Evolutionary conservation across 2,329 filamentous ascomycete genomes (phyloP).

Genomic region (Calonectria montana): DNA sequence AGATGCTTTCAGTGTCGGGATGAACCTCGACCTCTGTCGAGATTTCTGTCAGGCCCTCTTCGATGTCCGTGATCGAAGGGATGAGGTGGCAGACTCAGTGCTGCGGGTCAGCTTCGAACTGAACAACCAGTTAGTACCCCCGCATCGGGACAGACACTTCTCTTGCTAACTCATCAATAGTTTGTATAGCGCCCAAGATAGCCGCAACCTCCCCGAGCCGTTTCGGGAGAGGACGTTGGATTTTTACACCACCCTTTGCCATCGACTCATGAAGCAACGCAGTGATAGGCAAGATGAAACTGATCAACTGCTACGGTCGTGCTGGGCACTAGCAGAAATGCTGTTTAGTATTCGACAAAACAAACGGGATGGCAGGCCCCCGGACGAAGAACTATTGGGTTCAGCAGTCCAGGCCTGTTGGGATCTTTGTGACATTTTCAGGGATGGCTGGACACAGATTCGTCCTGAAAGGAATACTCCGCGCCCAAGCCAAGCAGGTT

Average conservation of each 20-base stretch:
- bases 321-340: slow-evolving; percentile 93
- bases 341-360: slow-evolving; percentile 91
- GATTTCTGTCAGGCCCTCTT: slow-evolving; percentile 95
- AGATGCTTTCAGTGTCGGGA: slow-evolving; percentile 73
- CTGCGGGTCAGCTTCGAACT: slow-evolving; percentile 93
- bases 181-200: slow-evolving; percentile 90
- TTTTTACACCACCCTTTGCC: slow-evolving; percentile 94
- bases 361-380: slow-evolving; percentile 75
- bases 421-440: slow-evolving; percentile 94
- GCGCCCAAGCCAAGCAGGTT: slow-evolving; percentile 80
- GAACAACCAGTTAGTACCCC: slow-evolving; percentile 79
- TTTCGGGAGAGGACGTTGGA: slow-evolving; percentile 92
- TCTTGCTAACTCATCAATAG: slow-evolving; percentile 51
- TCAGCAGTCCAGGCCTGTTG: slow-evolving; percentile 94
- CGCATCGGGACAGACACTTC: neutral
- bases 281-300: slow-evolving; percentile 83
- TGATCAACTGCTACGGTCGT: slow-evolving; percentile 84
- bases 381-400: slow-evolving; percentile 86
- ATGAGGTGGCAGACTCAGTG: slow-evolving; percentile 86
- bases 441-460: slow-evolving; percentile 90
- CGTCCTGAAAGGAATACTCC: slow-evolving; percentile 89
- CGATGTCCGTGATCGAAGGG: slow-evolving; percentile 81
- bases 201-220: slow-evolving; percentile 80
- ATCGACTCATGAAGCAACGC: slow-evolving; percentile 95
- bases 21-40: slow-evolving; percentile 86